phyloP scores from a whole-genome alignment of 768 basidiomycete species.

The Clavaria fumosa region DNA sequence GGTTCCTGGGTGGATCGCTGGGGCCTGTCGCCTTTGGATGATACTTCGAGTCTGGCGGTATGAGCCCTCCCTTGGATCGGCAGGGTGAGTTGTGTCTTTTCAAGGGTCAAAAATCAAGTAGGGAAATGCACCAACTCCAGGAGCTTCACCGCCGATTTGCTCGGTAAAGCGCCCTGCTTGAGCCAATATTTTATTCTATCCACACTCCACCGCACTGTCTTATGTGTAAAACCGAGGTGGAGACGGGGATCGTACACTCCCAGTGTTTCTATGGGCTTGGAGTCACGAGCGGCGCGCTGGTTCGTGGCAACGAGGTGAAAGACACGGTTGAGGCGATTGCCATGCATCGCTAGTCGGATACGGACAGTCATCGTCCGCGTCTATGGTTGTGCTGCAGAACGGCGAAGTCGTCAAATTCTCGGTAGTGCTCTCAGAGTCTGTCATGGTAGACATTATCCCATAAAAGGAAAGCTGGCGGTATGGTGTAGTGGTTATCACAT shows the following conservation, averaged over 20 bases:
- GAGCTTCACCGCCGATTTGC: constrained; percentile 58
- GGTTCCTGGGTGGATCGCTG: constrained; percentile 2
- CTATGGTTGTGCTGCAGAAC: too few species aligned
- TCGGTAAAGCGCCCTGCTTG: constrained; percentile 69
- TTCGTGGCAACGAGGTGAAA: constrained; percentile 81
- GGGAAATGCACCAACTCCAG: constrained; percentile 57
- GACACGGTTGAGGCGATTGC: constrained; percentile 53
- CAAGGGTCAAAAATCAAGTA: not conserved
- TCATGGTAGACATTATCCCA: too few species aligned
- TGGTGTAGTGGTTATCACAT: too few species aligned
- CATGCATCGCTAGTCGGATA: constrained; percentile 75
- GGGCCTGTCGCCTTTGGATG: constrained; percentile 23
- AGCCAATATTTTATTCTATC: constrained; percentile 88
- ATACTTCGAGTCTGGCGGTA: constrained; percentile 41
- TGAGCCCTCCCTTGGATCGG: constrained; percentile 38
- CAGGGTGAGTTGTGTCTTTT: constrained; percentile 6
- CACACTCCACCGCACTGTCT: constrained; percentile 80
- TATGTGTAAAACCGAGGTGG: constrained; percentile 33
- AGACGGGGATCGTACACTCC: constrained; percentile 72
- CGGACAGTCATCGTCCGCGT: constrained; percentile 80
- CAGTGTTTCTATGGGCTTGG: constrained; percentile 74
- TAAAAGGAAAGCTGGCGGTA: too few species aligned
- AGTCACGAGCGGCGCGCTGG: constrained; percentile 56
- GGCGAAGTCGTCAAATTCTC: too few species aligned
- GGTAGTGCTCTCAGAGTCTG: too few species aligned